Evolutionary conservation across 2,329 filamentous ascomycete genomes (phyloP), one percentile per base, ranked within the genome.

Genomic region (Aureobasidium sp.): DNA sequence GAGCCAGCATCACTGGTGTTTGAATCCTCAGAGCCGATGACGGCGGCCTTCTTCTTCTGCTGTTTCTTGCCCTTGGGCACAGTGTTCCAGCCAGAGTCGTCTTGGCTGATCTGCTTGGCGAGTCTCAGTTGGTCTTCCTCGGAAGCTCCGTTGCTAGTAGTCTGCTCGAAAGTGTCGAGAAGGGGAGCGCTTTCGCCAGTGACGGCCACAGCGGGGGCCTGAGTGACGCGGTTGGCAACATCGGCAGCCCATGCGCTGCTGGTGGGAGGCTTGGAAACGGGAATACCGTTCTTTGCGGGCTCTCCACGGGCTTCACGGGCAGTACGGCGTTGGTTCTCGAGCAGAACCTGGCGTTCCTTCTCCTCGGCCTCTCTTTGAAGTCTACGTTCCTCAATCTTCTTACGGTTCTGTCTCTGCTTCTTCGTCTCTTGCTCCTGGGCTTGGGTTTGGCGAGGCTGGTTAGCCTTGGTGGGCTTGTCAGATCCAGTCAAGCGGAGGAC

Each of bases 321-420:
- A 63, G 83, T 82, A 65, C 91, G 88, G 66, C 91, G 85, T 78
- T 96, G 92, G 73, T 88, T 87, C 78, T 97, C 91, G 69, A 90
- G 80, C 64, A 89, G 80, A 41, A 79, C 78, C 77, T 90, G 89
- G 70, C 92, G 87, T 70, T 89, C 82, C 71, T 86, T 84, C 77
- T 97, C 92, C 0, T 88, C 85, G 68, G 89, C 88, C 71, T 92
- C 87, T 34, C 89, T 86, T 62, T 84, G 81, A 34, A 81, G 79
- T 80, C 90, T 94, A 69, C 86, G 86, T 62, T 86, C 87, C 76
- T 96, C 91, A 41, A 84, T 86, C 85, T 96, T 97, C 79, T 88
- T 86, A 67, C 87, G 85, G 78, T 96, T 94, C 79, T 97, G 92
- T 63, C 91, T 87, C 79, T 96, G 90, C 81, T 97, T 97, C 87